A percentile compares a stretch with the other conserved stretches of the same genome.
Conservation (phyloP, 768 basidiomycete species). For the Botryobasidium botryosum region DNA sequence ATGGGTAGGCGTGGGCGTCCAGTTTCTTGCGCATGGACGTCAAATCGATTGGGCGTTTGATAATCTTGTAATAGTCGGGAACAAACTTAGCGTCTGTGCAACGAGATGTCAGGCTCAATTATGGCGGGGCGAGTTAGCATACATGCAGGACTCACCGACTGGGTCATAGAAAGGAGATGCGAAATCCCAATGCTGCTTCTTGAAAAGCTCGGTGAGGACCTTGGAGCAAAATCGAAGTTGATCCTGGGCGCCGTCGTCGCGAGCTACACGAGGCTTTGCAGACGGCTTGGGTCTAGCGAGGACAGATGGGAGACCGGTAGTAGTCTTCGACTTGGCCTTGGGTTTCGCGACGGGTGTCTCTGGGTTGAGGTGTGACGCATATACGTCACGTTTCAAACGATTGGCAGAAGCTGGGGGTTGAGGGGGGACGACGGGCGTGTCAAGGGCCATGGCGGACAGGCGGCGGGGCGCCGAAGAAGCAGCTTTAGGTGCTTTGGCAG, state of each 20-base stretch:
- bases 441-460: slow-evolving; percentile 63
- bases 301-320: neutral
- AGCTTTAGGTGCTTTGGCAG: slow-evolving; percentile 23
- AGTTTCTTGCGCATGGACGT: slow-evolving; percentile 77
- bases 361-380: too few relatives aligned
- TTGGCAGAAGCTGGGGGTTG: too few relatives aligned
- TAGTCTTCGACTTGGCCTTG: too few relatives aligned
- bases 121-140: neutral
- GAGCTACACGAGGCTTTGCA: neutral
- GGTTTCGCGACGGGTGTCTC: too few relatives aligned
- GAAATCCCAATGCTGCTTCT: slow-evolving; percentile 55
- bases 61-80: slow-evolving; percentile 68
- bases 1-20: slow-evolving; percentile 55
- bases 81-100: slow-evolving; percentile 38
- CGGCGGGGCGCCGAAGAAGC: slow-evolving; percentile 26
- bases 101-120: slow-evolving; percentile 40
- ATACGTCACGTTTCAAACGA: too few relatives aligned
- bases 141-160: slow-evolving; percentile 60
- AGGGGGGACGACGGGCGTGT: too few relatives aligned
- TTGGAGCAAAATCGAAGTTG: slow-evolving; percentile 74
- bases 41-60: slow-evolving; percentile 94
- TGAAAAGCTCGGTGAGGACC: slow-evolving; percentile 54
- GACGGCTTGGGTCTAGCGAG: neutral
- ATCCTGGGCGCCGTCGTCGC: slow-evolving; percentile 55
- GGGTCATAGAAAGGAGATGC: slow-evolving; percentile 86